phyloP scores from a whole-genome alignment of 169 alveolate genomes.

The Cryptosporidium parvum region DNA sequence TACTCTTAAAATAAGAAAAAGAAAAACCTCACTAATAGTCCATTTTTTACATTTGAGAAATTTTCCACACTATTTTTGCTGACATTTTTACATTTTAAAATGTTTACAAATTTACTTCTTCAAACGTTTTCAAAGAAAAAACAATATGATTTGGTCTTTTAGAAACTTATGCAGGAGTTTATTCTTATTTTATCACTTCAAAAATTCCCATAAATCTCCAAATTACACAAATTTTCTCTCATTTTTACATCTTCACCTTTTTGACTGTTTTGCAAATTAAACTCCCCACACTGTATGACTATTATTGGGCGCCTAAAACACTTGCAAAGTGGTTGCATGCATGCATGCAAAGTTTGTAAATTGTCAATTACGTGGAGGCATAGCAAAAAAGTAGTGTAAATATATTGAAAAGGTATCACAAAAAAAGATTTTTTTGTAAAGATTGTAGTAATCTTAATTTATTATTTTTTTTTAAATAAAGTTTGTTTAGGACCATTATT shows the following conservation, averaged over 20 bases:
- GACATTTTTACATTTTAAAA: conserved; percentile 7
- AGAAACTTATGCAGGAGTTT: no score
- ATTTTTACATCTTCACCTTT: background rate
- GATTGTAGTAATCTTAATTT: background rate
- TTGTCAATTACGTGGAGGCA: conserved; percentile 16
- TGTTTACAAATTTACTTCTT: no score
- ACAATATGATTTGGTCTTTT: background rate
- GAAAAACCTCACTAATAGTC: conserved; percentile 51
- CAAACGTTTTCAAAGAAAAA: no score
- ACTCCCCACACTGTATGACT: conserved; percentile 2
- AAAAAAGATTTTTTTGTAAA: no score
- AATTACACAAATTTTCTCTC: background rate
- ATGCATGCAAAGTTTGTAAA: conserved; percentile 6
- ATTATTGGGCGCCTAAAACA: background rate
- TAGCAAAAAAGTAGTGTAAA: background rate
- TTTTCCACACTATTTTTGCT: conserved; percentile 31
- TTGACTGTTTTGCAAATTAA: background rate
- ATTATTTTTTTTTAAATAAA: no score
- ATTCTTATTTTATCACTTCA: background rate
- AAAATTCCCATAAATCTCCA: background rate
- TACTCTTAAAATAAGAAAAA: background rate
- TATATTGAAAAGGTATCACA: no score
- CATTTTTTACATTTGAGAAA: conserved; percentile 11
- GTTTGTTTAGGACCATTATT: background rate
- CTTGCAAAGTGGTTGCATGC: conserved; percentile 12